Base-by-base conservation (phyloP, 306 rosid genomes). In the Dryas octopetala region DNA sequence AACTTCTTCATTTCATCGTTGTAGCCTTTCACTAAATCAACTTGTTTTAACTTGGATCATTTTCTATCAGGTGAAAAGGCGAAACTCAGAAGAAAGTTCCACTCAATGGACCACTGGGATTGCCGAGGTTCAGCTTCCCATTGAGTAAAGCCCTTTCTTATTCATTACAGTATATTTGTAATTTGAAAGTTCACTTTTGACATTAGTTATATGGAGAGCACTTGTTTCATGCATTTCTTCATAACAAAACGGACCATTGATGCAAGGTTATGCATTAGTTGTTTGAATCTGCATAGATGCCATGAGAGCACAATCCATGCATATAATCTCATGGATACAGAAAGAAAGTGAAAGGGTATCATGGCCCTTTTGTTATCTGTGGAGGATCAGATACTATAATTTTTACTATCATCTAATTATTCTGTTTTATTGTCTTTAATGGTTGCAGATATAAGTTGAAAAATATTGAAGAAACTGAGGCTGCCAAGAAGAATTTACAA, bases 71-170 rank as follows among this genome's bases (percentile, higher is more conserved):
- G 98, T 94, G 52, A 95, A 95, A 78, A 90, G 83, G 70, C 80
- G 97, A 62, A 92, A 92, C 83, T 92, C 99, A 5, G 96, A 90
- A 84, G 99, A 95, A 82, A 92, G 99, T 81, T 95, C 99, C 54
- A 95, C 97, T 45, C 99, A 92, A 81, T 95, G 99, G 99, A 95
- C 99, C 62, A 95, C 99, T 74, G 99, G 97, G 71, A 95, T 95
- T 50, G 99, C 99, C 1, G 99, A 95, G 92, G 69, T 95, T 70
- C 99, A 95, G 90, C 97, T 95, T 74, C 97, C 99, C 16, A 95
- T 95, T 38, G 99, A 95, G 98, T 95, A 88, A 80, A 92, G 17
- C 76, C 65, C 83, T 74, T 76, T 55, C 16, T 73, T 23, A 53
- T 71, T 61, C 28, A 16, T 47, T 60, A 26, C n/a, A 0, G 13